Evolutionary conservation across 345 rosid genomes (phyloP), one percentile per base, ranked within the genome.

Genomic region (Linum usitatissimum): DNA sequence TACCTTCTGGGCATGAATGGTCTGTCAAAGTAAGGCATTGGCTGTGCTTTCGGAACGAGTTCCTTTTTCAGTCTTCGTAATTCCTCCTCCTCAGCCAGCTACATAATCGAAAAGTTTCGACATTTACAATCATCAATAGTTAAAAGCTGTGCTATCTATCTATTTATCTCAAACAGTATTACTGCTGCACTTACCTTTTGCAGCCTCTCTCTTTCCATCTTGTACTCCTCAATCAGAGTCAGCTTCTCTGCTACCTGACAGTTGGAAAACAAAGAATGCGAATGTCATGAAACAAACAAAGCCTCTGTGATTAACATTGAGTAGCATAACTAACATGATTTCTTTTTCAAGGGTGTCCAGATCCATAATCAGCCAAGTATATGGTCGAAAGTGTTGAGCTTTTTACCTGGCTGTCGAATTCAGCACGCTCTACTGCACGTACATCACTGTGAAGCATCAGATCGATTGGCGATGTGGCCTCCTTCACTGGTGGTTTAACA

Each of bases 1-100:
- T 75, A 87, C 99, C 99, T 86, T 75, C 81, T 90, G 48, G 99
- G 99, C 38, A 90, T 66, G 76, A 93, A 93, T n/a, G 99, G 97
- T 73, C 89, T 75, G 77, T 93, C 97, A 28, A 93, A 93, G 75
- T 90, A 90, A 3, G 99, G 96, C 97, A 93, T 87, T 15, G 95
- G 99, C 62, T 90, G 96, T 45, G 99, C 99, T 65, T 86, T 93
- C 3, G 97, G 99, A 53, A 93, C 79, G 1, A 90, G 86, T 66
- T 90, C 97, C 78, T 78, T 94, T 67, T 96, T 83, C 73, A 94
- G 62, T 76, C 95, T 84, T 61, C 68, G 81, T 59, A 81, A 62
- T 79, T 94, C 92, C 71, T 94, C 99, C 72, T 88, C 99, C 74
- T 94, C 97, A 38, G 72, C 96, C 75, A 94, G 9, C 97, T 90